Base-by-base conservation (phyloP, 306 rosid genomes). In the Astragalus glycyphyllos region DNA sequence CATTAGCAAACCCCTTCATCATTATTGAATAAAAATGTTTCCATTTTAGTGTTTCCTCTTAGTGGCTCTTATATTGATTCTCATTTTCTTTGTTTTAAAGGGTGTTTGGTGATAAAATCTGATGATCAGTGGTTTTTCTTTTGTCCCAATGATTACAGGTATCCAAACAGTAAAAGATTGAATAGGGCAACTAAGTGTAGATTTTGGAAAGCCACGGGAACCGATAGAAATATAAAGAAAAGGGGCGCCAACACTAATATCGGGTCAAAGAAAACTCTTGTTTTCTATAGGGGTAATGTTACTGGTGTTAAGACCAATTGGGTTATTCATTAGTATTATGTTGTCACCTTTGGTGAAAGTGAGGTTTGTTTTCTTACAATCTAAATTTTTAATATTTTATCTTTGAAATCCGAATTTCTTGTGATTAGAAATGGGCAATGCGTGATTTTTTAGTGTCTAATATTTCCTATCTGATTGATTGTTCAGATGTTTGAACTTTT, bases 271-370 rank as follows among this genome's bases (percentile, higher is more conserved):
- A 88, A 82, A 80, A 86, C 84, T 17, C 65, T 92, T 65, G 90
- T 87, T 38, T 92, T 82, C 73, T 10, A 86, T 12, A 0, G 0
- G 4, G 90, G 89, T 2, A 76, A 73, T 45, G 62, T 40, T 81
- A 80, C 82, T 16, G 78, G 65, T 65, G 15, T 13, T 11, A 65
- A 15, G 80, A 82, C 86, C 68, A 17, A 71, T 1, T 90, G 96
- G 96, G 87, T 84, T 29, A 84, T 90, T 8, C 98, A 93, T 44
- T 93, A 90, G 65, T 90, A 88, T 58, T 83, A 80, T 44, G 70
- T 68, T 11, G 53, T 0, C 14, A 41, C 15, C 42, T 14, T 48
- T 42, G 26, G 9, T 31, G 66, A 7, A 49, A 3, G 4, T 66
- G 68, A 75, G 98, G 96, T 89, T 58, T 31, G 13, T 45, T 69